A percentile compares a stretch with the other conserved stretches of the same genome.
Conservation (phyloP, 148 eudicot genomes). For the Rhododendron molle region DNA sequence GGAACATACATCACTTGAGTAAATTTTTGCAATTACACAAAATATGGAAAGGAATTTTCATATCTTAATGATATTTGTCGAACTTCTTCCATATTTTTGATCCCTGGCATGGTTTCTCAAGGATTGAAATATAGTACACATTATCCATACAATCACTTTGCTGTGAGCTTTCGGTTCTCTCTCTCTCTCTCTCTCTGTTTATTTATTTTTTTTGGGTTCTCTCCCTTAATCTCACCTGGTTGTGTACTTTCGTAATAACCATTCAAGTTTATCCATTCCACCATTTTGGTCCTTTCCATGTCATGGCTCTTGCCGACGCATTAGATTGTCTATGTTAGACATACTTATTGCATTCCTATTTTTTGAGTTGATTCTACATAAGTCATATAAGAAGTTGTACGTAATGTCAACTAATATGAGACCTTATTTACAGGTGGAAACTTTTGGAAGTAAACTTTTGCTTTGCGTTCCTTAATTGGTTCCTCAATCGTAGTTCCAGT, state of each 20-base stretch:
- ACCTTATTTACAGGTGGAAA: slow-evolving; percentile 60
- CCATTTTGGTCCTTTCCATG: background rate
- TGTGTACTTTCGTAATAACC: background rate
- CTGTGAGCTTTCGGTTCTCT: background rate
- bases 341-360: background rate
- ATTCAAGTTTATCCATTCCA: background rate
- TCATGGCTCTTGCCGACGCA: background rate
- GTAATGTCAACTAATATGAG: slow-evolving; percentile 11
- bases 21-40: background rate
- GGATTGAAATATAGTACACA: background rate
- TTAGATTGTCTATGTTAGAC: background rate
- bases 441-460: slow-evolving; percentile 45
- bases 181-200: background rate
- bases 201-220: background rate
- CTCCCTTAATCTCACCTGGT: background rate
- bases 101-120: background rate
- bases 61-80: background rate
- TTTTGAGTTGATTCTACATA: background rate
- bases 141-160: background rate
- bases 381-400: background rate
- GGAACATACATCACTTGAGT: background rate
- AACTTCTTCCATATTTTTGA: background rate
- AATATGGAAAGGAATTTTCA: background rate
- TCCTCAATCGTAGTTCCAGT: slow-evolving; percentile 42
- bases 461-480: slow-evolving; percentile 42